Conservation (phyloP, 208 protist species). For the Trypanosoma rangeli region DNA sequence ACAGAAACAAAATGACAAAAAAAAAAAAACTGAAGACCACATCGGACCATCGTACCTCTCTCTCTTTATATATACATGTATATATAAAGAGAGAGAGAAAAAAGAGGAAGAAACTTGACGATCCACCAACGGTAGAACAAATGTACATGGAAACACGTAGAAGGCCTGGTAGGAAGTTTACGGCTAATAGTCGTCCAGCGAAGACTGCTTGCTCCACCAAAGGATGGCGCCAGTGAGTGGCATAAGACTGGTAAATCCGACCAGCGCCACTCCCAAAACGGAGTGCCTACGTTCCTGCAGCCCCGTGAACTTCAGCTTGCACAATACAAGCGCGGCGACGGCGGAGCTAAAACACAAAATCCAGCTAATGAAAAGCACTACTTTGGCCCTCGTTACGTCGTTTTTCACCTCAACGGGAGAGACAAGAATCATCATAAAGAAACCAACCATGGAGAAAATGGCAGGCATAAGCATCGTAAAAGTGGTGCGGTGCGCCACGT, state of each 20-base stretch:
- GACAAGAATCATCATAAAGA: constrained; percentile 58
- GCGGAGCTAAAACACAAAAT: constrained; percentile 63
- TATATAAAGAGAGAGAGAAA: background rate
- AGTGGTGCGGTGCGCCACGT: constrained; percentile 39
- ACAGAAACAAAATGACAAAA: background rate
- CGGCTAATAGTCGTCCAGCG: constrained; percentile 12
- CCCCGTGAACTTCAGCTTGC: constrained; percentile 52
- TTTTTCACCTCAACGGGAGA: constrained; percentile 60
- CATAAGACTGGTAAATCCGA: constrained; percentile 58
- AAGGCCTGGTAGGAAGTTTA: background rate
- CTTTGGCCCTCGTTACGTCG: constrained; percentile 47
- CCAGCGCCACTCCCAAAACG: constrained; percentile 54
- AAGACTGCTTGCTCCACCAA: constrained; percentile 58
- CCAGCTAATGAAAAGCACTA: constrained; percentile 75
- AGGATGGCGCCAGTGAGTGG: constrained; percentile 58
- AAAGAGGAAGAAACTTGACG: background rate
- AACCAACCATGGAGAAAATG: constrained; percentile 72
- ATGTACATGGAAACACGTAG: background rate
- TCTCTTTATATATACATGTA: background rate
- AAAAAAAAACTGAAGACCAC: background rate
- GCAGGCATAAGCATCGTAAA: constrained; percentile 57
- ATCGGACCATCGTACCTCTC: too few relatives aligned
- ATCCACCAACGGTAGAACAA: too few relatives aligned
- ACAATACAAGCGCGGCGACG: constrained; percentile 48
- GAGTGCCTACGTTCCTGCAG: constrained; percentile 39